Percentiles rank a stretch among this genome's conserved stretches.
Conservation (phyloP, 1,284 basidiomycete genomes). For the Puccinia novopanici region DNA sequence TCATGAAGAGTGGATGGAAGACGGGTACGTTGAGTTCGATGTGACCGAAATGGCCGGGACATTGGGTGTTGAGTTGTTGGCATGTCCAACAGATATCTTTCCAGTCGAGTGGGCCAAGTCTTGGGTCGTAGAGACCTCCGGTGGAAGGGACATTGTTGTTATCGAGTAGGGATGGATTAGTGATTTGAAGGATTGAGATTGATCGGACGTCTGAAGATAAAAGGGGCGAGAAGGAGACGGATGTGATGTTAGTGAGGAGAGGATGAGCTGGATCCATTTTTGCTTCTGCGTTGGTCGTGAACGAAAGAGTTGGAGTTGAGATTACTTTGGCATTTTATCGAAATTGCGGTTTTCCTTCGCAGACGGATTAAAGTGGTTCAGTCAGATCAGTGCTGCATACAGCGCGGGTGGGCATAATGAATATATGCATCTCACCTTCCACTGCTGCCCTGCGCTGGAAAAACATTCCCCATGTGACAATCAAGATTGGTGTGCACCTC, state of each 20-base stretch:
- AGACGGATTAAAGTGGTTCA: too few relatives aligned
- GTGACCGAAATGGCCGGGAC: slow-evolving; percentile 99
- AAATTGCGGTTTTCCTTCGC: too few relatives aligned
- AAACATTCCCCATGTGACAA: too few relatives aligned
- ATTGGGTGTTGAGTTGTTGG: slow-evolving; percentile 83
- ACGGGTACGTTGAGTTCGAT: slow-evolving; percentile 94
- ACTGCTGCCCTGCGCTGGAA: too few relatives aligned
- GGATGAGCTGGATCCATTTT: slow-evolving; percentile 90
- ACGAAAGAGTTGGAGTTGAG: too few relatives aligned
- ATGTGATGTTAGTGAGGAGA: slow-evolving; percentile 77
- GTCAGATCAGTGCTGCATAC: too few relatives aligned
- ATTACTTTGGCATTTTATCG: too few relatives aligned
- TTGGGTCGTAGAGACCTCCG: slow-evolving; percentile 93
- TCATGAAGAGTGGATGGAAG: slow-evolving; percentile 95
- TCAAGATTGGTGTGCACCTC: too few relatives aligned
- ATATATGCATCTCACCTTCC: too few relatives aligned
- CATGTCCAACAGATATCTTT: slow-evolving; percentile 93
- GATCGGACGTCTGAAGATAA: slow-evolving; percentile 84
- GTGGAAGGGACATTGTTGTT: slow-evolving; percentile 87
- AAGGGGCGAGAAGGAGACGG: slow-evolving; percentile 92
- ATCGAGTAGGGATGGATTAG: slow-evolving; percentile 90
- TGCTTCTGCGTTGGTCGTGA: neutral
- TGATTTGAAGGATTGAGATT: slow-evolving; percentile 94
- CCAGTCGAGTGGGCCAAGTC: slow-evolving; percentile 83
- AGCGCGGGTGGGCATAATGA: too few relatives aligned